Base-by-base conservation (phyloP, 23 red algal genomes). In the Agarophyton chilense region DNA sequence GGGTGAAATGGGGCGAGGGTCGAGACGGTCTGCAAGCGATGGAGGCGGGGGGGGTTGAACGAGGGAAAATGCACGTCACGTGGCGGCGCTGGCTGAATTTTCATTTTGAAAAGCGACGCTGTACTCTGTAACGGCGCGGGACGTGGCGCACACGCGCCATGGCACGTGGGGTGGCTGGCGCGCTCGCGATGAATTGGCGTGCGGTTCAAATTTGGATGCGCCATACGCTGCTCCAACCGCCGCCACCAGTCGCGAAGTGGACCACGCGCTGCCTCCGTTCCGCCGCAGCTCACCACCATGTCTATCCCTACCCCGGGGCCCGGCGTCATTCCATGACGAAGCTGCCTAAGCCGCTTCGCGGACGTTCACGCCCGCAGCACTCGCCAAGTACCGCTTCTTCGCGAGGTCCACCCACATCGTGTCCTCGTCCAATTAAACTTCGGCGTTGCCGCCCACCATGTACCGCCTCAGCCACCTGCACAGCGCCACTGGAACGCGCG, bases 401-500 rank as follows among this genome's bases (percentile, higher is more conserved):
- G 75, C 88, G 8, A 91, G 38, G 58, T 80, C 88, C 29, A 49
- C 47, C 88, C 88, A 91, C 62, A 57, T 82, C 58, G 52, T 49
- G 32, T 91, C 73, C 66, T 91, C 88, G 46, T 76, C 73, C 36
- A n/a, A 0, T 39, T 56, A 22, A 18, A 34, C 6, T 42, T 62
- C 10, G 40, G 36, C 16, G 28, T 7, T 11, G n/a, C 16, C 82
- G 0, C 34, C 32, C 10, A 87, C 44, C 61, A 92, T 52, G 42
- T 73, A 94, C 50, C 12, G 4, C 38, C 81, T 22, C 72, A 97
- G 84, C 21, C 79, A 76, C 21, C 21, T 41, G 35, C 67, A 71
- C 13, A 97, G 42, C 33, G 58, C 83, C 39, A 38, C 60, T 26
- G 95, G 95, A 31, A 93, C 95, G 5, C 86, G 84, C 28, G 83